Evolutionary conservation across 805 yeast genomes (phyloP), one percentile per base, ranked within the genome.

Genomic region (Wickerhamiella alocasiicola): DNA sequence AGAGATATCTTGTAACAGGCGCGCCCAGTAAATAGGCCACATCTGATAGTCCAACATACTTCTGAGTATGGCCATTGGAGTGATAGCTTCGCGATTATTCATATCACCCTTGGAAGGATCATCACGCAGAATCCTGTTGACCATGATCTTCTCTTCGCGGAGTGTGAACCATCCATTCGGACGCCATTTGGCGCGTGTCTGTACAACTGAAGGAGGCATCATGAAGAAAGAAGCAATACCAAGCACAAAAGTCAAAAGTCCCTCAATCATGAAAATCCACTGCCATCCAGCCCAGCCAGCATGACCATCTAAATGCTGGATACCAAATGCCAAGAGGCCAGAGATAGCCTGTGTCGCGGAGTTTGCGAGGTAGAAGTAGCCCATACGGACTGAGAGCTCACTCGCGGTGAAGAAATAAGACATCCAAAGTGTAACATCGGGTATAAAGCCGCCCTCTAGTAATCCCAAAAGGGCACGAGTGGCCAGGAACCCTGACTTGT

Each of bases 221-320:
- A 65, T 44, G 46, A 64, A 66, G 47, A 60, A 69, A 2, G 70
- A 55, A 2, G 52, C 46, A 19, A 73, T 24, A 1, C 83, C 84
- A 47, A 78, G 63, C 2, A 53, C 13, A 3, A 76, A 56, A 2
- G 84, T 76, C 31, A 75, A 48, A 6, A 67, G 39, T 4, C 85
- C 84, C 53, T 77, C 83, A 40, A 78, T 64, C 18, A 78, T 52
- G 47, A 78, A 78, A 19, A 78, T 59, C 74, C 78, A 78, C 40
- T 69, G 63, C 84, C 84, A 78, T 17, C 80, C 79, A 7, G 59
- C 59, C 52, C 61, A 57, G 4, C 72, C 67, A 9, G 48, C 46
- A 2, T 50, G 45, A 16, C 74, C 76, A 26, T 71, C 59, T 56
- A 77, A 59, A 40, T 64, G 64, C 36, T 75, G 61, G 29, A 72